Percentiles rank a stretch among this genome's conserved stretches.
Conservation (phyloP, 805 yeast species). For the Hanseniaspora guilliermondii region DNA sequence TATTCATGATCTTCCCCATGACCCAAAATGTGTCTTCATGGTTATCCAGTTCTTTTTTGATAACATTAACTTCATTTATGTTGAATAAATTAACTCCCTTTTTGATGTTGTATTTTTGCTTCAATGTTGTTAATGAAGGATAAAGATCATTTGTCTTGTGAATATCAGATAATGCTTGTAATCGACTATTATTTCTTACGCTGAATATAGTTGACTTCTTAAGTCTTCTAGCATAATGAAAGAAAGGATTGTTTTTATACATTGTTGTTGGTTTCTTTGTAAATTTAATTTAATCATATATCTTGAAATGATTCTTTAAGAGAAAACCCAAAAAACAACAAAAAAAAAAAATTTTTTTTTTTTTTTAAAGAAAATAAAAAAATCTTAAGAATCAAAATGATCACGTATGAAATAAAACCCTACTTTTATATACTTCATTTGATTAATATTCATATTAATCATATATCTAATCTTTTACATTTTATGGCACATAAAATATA, state of each 20-base stretch:
- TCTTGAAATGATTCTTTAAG: too few relatives aligned
- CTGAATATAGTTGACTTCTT: not conserved
- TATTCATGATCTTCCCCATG: conserved; percentile 23
- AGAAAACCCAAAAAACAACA: too few relatives aligned
- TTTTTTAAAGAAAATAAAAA: too few relatives aligned
- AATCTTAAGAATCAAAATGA: too few relatives aligned
- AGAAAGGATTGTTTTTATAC: not conserved
- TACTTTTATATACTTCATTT: too few relatives aligned
- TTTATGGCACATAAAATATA: too few relatives aligned
- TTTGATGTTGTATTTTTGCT: not conserved
- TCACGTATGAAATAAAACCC: too few relatives aligned
- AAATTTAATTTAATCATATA: too few relatives aligned
- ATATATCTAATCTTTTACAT: too few relatives aligned
- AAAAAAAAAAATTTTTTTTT: too few relatives aligned
- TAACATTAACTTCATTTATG: not conserved
- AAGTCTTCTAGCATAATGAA: not conserved
- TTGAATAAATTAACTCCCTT: not conserved
- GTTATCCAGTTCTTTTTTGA: not conserved
- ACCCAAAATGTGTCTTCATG: not conserved
- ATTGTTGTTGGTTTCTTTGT: not conserved
- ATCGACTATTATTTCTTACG: not conserved
- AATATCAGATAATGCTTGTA: not conserved
- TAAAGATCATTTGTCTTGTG: not conserved
- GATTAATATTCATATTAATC: too few relatives aligned
- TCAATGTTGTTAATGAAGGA: conserved; percentile 2